These are phyloP conservation scores for Candida suzukii DNA, from an alignment of 805 yeast genomes.

Conservation along the genomic window DNA sequence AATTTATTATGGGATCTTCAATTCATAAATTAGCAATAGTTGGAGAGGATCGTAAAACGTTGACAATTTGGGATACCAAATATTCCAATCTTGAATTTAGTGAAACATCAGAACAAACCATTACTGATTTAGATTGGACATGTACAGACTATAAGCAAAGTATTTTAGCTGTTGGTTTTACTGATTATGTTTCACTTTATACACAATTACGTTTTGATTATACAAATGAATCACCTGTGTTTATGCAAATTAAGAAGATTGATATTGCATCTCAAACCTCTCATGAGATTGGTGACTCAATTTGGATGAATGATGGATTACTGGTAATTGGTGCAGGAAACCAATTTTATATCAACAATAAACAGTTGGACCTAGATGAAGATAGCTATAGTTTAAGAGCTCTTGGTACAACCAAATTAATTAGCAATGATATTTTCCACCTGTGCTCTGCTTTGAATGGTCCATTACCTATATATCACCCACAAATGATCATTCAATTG, in stretches of 20 bases:
- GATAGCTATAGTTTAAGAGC: constrained; percentile 47
- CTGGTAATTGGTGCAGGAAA: constrained; percentile 85
- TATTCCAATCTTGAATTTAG: constrained; percentile 61
- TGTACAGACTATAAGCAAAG: constrained; percentile 58
- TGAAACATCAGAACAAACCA: constrained; percentile 26
- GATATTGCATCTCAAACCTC: constrained; percentile 67
- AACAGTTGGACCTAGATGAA: constrained; percentile 42
- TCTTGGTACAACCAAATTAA: constrained; percentile 52
- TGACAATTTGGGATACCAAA: constrained; percentile 77
- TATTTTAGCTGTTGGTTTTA: constrained; percentile 75
- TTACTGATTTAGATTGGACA: constrained; percentile 86
- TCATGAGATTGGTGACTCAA: constrained; percentile 81
- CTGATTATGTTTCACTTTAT: constrained; percentile 53
- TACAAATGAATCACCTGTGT: constrained; percentile 72
- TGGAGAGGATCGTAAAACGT: constrained; percentile 38
- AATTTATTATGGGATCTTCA: constrained; percentile 65
- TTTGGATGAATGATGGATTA: constrained; percentile 77
- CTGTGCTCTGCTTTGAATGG: constrained; percentile 79
- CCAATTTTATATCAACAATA: constrained; percentile 79
- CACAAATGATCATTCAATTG: constrained; percentile 76
- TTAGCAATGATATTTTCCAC: constrained; percentile 53
- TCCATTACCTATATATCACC: constrained; percentile 85
- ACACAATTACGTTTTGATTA: constrained; percentile 86
- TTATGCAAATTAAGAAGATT: constrained; percentile 65
- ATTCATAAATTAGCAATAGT: constrained; percentile 70